Evolutionary conservation across 176 grass and related monocot species (phyloP), one percentile per base, ranked within the genome.

Genomic region (Pontederia crassipes): DNA sequence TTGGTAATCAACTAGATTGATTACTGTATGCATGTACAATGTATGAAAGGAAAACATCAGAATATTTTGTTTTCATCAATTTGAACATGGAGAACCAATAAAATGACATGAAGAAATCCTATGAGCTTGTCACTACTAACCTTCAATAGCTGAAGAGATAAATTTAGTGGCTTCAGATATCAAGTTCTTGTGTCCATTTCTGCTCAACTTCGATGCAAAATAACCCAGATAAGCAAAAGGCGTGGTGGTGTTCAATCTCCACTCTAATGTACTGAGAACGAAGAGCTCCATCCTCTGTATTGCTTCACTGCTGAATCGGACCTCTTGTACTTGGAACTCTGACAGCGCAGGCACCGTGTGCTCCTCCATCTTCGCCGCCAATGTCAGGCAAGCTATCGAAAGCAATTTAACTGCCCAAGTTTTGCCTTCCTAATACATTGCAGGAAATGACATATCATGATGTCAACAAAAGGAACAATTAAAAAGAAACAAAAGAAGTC

Each of bases 341-440:
- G 64, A 54, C 13, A 67, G 18, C 13, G 50, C 20, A 11, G 64
- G 64, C 64, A 35, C 50, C 13, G 12, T 29, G 49, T 40, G 2
- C 16, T 67, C 64, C 18, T 67, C 64, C 64, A 67, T 54, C 24
- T 67, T 67, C 27, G 64, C 64, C 8, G 64, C 64, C 50, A 67
- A 15, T 13, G 48, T 53, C 26, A 67, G 15, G 49, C 64, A 67
- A 24, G 64, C 64, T 51, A 67, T 26, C 12, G 64, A 67, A 8
- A 67, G 49, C 50, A 67, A 40, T 18, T 27, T 15, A 15, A 53
- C 27, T 10, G 64, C 64, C 64, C 64, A 67, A 3, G 49, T 9
- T 13, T 67, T 67, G 17, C 10, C 49, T 48, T 54, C 32, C 64
- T 67, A 50, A 11, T 67, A 7, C 26, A 32, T 53, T 47, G n/a